Conservation (phyloP, 208 protist genomes). For the Naegleria gruberi region DNA sequence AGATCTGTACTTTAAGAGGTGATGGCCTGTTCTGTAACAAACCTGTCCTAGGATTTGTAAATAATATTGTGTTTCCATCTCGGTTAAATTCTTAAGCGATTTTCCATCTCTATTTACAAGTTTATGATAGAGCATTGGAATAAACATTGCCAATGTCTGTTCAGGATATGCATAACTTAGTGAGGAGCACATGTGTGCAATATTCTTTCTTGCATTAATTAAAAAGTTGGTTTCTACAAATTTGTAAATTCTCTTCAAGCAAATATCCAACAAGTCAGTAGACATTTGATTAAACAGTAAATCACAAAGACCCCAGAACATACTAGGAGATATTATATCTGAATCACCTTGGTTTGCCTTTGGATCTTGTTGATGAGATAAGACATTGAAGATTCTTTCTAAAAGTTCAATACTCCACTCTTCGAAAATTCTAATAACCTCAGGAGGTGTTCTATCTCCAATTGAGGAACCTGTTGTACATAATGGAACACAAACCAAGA, state of each 20-base stretch:
- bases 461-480: not conserved
- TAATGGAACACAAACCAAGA: not conserved
- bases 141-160: not conserved
- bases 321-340: not conserved
- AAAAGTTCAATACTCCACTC: not conserved
- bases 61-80: not conserved
- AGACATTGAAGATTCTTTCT: not conserved
- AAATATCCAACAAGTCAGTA: not conserved
- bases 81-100: not conserved
- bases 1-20: not conserved
- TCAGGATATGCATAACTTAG: not conserved
- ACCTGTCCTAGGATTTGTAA: conserved; percentile 13
- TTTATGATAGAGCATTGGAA: conserved; percentile 12
- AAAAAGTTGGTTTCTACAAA: not conserved
- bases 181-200: not conserved
- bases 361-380: not conserved
- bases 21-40: not conserved
- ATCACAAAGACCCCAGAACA: conserved; percentile 18
- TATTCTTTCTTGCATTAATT: conserved; percentile 18
- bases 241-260: not conserved
- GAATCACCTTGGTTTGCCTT: not conserved
- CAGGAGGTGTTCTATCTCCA: not conserved
- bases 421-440: not conserved
- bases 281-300: conserved; percentile 20
- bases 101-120: not conserved